Percentiles rank a stretch among this genome's conserved stretches.
phyloP scores from a whole-genome alignment of 2,329 filamentous ascomycete genomes.

The Lachnellula subtilissima region DNA sequence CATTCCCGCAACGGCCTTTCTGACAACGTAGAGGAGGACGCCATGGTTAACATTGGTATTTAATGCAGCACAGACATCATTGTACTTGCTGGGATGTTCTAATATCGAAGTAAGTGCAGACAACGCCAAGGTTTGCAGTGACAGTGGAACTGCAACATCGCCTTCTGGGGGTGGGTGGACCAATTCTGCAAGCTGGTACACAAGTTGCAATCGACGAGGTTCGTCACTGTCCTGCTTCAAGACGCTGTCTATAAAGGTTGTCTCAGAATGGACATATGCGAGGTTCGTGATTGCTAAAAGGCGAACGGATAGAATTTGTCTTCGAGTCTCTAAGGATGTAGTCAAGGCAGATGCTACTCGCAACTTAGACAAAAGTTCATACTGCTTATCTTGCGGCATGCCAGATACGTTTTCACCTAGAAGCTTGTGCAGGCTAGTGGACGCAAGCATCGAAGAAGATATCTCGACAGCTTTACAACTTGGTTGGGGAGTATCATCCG shows the following conservation, averaged over 20 bases:
- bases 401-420: conserved; percentile 53
- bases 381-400: conserved; percentile 68
- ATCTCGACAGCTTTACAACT: conserved; percentile 38
- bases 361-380: conserved; percentile 79
- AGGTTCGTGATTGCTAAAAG: conserved; percentile 86
- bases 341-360: conserved; percentile 78
- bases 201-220: conserved; percentile 80
- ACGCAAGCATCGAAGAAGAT: conserved; percentile 49
- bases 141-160: conserved; percentile 62
- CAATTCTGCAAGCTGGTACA: conserved; percentile 87
- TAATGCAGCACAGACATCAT: conserved; percentile 83
- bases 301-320: conserved; percentile 73
- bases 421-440: conserved; percentile 52
- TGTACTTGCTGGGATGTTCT: conserved; percentile 69
- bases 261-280: conserved; percentile 81
- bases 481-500: conserved; percentile 24
- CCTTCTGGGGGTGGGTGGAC: conserved; percentile 76
- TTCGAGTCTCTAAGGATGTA: conserved; percentile 59
- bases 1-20: conserved; percentile 84
- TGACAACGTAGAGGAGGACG: conserved; percentile 84
- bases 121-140: conserved; percentile 78
- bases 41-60: conserved; percentile 96
- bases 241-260: conserved; percentile 78
- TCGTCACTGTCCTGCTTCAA: conserved; percentile 85
- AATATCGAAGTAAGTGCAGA: conserved; percentile 80